Evolutionary conservation across 169 alveolate species (phyloP).

Genomic region (Perkinsus olseni): DNA sequence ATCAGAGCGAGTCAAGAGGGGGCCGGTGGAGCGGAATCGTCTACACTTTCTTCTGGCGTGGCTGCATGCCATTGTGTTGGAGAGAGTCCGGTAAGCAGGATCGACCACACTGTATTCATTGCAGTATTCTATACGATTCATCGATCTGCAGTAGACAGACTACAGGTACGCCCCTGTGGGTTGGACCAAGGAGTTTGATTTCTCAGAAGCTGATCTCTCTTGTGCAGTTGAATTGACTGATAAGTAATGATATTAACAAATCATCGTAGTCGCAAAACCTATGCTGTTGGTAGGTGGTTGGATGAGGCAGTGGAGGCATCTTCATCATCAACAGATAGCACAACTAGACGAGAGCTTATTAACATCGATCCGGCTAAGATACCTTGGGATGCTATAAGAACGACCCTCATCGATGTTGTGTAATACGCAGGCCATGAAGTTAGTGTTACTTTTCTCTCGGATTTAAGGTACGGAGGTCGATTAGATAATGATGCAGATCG

Average conservation of each 20-base stretch:
- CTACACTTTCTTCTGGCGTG: conserved; percentile 87
- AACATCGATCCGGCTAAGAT: conserved; percentile 80
- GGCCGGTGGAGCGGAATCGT: conserved; percentile 67
- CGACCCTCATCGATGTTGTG: conserved; percentile 14
- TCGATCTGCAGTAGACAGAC: no score
- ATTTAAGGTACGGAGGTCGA: conserved; percentile 84
- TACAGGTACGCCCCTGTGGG: conserved; percentile 85
- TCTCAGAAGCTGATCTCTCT: conserved; percentile 93
- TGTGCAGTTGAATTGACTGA: conserved; percentile 78
- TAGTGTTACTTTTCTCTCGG: conserved; percentile 41
- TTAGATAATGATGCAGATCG: conserved; percentile 84
- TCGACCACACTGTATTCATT: no score
- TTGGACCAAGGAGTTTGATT: conserved; percentile 92
- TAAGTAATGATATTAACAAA: conserved; percentile 63
- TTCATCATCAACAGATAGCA: conserved; percentile 17
- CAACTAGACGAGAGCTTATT: conserved; percentile 38
- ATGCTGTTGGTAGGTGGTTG: background rate
- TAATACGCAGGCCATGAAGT: background rate
- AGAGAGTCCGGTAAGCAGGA: conserved; percentile 70
- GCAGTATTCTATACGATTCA: no score
- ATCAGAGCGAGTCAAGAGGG: conserved; percentile 37
- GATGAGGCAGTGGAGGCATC: conserved; percentile 11
- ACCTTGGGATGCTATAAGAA: conserved; percentile 92
- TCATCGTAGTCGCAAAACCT: conserved; percentile 25
- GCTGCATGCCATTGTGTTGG: conserved; percentile 94